Evolutionary conservation across 768 basidiomycete genomes (phyloP), one percentile per base, ranked within the genome.

Genomic region (Lentinula detonsa): DNA sequence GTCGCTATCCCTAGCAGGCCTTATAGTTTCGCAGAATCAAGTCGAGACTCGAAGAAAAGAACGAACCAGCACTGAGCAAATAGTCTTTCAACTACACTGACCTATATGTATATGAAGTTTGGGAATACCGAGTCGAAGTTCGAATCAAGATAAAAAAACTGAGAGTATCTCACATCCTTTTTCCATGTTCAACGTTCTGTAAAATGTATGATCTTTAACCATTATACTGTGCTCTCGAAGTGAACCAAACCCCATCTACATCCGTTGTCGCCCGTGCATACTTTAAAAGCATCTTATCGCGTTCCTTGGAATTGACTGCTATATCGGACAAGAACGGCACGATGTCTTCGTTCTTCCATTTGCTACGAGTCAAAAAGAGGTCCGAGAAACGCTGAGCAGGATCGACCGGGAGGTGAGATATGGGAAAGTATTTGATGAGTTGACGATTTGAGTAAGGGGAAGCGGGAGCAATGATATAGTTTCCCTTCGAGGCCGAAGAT

Each of bases 281-380:
- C 74, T 94, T 98, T 46, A 93, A 81, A 42, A 97, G 74, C 63
- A 96, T 70, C 70, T 88, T 93, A 70, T 98, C 95, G 43, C 91
- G 80, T 68, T 93, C 93, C 72, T 97, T 96, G 7, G 77, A 74
- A 68, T 92, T 86, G n/a, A 94, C 78, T 0, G 88, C 88, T 59
- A 97, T 85, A 63, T 93, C 93, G 5, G 78, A 73, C 11, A 98
- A 75, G 74, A 95, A 98, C 4, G 90, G 91, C 31, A 76, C 73
- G 62, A 98, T 90, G 16, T 95, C 93, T 11, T 89, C 85, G 5
- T 79, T 81, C 67, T 81, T 85, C 93, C 93, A 95, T 49, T 83
- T 82, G 21, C 82, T 64, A 5, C 88, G 85, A 8, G 88, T 89
- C 42, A 92, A 77, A 78, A 99, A 99, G 15, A 98, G 82, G 64